Evolutionary conservation across 441 rosid genomes (phyloP), one percentile per base, ranked within the genome.

Genomic region (Eruca vesicaria): DNA sequence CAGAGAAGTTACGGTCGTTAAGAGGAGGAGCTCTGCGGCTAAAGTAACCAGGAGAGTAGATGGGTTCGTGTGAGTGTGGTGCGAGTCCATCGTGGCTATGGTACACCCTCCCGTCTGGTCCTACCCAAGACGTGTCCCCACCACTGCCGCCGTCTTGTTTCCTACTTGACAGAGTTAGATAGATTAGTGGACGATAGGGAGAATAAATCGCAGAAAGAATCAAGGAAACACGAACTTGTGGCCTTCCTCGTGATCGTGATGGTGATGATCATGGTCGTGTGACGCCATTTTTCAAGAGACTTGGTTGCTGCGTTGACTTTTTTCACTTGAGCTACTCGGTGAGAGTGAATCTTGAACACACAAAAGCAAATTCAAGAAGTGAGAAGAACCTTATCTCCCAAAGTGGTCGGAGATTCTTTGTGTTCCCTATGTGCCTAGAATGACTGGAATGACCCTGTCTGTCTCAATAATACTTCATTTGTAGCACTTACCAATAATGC

Each of bases 1-100:
- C 99, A 43, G 75, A 84, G 81, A 96, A 93, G 83, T 90, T 86
- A 77, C 99, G 86, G 66, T 81, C 73, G 41, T 82, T 57, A 68
- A 93, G 86, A 7, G 97, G 97, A 5, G 81, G 97, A 80, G 99
- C 99, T 79, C 98, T 84, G 79, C 91, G 86, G 79, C 87, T 88
- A 81, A 93, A 93, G 86, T 72, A 96, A 52, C 99, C 98, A 63
- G 98, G 97, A 14, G 98, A 91, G 87, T 91, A 93, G 16, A 93
- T 93, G 58, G 99, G 98, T 82, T 96, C 99, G 61, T 95, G 99
- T 11, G 99, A 93, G 78, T 93, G 98, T 9, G 97, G 96, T 23
- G 98, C 99, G 8, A 93, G 86, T 63, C 98, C 98, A 81, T 95
- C 98, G 77, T 96, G 99, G 86, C 97, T 93, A 78, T 93, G 99